Conservation (phyloP, 2,329 filamentous ascomycete species). For the Neurospora sp. region DNA sequence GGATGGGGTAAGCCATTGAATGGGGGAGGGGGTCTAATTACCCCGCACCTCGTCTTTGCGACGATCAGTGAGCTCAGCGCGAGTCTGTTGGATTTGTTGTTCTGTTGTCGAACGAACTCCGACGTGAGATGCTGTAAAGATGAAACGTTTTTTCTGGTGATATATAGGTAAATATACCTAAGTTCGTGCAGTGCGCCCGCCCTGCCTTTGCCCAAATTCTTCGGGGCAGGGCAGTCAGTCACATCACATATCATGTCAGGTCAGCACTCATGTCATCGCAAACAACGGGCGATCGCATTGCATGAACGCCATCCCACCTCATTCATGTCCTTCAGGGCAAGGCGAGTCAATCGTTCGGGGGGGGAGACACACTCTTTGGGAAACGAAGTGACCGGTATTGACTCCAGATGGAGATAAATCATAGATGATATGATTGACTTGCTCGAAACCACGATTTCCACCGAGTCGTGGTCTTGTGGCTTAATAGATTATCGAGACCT, state of each 20-base stretch:
- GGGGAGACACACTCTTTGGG: background rate
- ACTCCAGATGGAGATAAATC: background rate
- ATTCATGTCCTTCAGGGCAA: background rate
- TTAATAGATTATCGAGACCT: background rate
- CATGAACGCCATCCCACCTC: background rate
- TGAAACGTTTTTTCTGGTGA: background rate
- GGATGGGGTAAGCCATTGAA: background rate
- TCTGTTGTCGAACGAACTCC: background rate
- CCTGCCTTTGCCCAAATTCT: background rate
- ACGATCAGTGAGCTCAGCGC: too few relatives aligned
- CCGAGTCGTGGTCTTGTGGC: background rate
- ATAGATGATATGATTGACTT: background rate
- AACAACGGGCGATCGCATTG: background rate
- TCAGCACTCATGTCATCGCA: background rate
- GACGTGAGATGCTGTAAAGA: background rate
- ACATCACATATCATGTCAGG: background rate
- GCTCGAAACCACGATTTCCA: background rate
- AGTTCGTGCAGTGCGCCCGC: background rate
- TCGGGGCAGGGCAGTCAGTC: background rate
- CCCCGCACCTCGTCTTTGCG: background rate
- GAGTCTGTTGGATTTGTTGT: too few relatives aligned
- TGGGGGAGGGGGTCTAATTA: background rate
- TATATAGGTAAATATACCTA: background rate
- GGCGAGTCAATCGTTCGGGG: background rate
- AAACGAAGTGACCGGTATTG: background rate